Base-by-base conservation (phyloP, 2,329 filamentous ascomycete genomes). In the Myriosclerotinia duriaeana region DNA sequence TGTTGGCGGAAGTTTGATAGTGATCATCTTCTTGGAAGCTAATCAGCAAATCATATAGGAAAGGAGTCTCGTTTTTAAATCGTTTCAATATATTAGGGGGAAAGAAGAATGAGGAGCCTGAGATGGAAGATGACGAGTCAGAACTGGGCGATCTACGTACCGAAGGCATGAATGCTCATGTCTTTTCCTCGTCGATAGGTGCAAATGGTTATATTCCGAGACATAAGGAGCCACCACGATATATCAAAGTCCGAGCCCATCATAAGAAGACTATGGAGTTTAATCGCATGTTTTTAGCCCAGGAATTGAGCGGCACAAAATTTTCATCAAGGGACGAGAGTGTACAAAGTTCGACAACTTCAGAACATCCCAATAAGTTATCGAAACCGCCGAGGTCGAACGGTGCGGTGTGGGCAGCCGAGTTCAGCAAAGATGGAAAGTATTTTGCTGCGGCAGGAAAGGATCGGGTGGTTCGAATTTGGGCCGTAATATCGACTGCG, bases 381-480 rank as follows among this genome's bases (percentile, higher is more conserved):
- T 69, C 72, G 15, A 75, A 75, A 64, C 54, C 69, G 12, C 59
- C 66, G 15, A 75, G 72, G 34, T 56, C 61, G 53, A 67, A 82
- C 48, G 85, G 90, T 68, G 93, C 95, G 0, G 88, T 97, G 44
- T 99, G 95, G 95, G 89, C 94, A 0, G 87, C 92, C 70, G 91
- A 95, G 74, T 98, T 98, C 74, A 98, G 94, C 74, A 89, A 89
- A 68, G 94, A 98, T 79, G 95, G 95, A 6, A 91, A 84, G 74
- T 97, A 93, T 76, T 82, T 99, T 22, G 95, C 95, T 7, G 92
- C 92, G n/a, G 95, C 91, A 14, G 95, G 95, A 5, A 91, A 94
- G 71, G 95, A 98, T 76, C 87, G 87, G 70, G 84, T 93, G 20
- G 87, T 99, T 14, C 85, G 94, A 22, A 86, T 98, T 20, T 99